A percentile compares a stretch with the other conserved stretches of the same genome.
Evolutionary conservation across 129 eudicot species (phyloP).

Genomic region (Silybum marianum): DNA sequence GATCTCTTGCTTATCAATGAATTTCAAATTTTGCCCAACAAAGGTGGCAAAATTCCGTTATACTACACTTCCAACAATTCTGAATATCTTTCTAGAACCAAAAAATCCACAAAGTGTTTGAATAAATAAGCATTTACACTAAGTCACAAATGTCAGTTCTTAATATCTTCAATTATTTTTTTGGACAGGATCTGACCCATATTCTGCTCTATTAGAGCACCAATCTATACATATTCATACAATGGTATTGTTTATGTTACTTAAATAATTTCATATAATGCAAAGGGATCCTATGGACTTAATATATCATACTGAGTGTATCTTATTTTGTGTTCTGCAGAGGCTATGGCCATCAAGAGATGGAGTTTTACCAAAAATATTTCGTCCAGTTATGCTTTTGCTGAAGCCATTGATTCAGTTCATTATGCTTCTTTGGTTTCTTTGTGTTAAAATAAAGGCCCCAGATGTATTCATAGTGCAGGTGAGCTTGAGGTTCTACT

Average conservation of each 20-base stretch:
- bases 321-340: slow-evolving; percentile 40
- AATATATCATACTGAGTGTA: neutral
- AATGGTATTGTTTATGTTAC: slow-evolving; percentile 54
- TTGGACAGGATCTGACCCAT: slow-evolving; percentile 79
- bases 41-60: neutral
- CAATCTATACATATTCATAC: slow-evolving; percentile 71
- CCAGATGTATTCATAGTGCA: slow-evolving; percentile 90
- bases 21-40: neutral
- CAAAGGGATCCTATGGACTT: slow-evolving; percentile 13
- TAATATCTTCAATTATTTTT: neutral
- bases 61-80: neutral
- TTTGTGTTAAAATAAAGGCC: slow-evolving; percentile 81
- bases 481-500: slow-evolving; percentile 44
- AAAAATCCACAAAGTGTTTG: neutral
- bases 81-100: neutral
- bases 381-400: slow-evolving; percentile 70
- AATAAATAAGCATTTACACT: neutral
- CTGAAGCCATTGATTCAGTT: slow-evolving; percentile 81
- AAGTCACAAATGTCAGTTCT: neutral
- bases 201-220: slow-evolving; percentile 68
- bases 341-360: slow-evolving; percentile 68
- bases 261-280: neutral
- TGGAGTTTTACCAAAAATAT: slow-evolving; percentile 49
- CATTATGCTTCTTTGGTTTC: slow-evolving; percentile 84
- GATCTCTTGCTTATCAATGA: neutral